Conservation (phyloP, 192 early-diverging fungal genomes). For the Backusella australiensis region DNA sequence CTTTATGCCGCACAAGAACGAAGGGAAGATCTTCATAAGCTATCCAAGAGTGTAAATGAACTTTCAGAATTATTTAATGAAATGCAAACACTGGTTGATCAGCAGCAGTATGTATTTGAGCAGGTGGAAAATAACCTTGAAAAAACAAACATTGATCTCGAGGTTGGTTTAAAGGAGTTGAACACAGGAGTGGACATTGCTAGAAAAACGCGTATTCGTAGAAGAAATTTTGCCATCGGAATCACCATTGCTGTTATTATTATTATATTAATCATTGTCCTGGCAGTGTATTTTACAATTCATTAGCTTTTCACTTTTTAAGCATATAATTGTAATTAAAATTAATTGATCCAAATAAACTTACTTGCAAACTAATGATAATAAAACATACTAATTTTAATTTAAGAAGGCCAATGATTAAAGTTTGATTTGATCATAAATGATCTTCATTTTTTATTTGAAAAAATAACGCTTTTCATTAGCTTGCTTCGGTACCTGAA, state of each 20-base stretch:
- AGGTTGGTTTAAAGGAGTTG: constrained; percentile 58
- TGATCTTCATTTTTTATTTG: neutral
- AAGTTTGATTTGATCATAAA: neutral
- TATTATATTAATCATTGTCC: constrained; percentile 43
- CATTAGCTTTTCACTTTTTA: neutral
- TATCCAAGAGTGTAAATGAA: constrained; percentile 54
- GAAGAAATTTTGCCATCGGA: constrained; percentile 52
- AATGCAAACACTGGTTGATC: constrained; percentile 58
- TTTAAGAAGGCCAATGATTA: neutral
- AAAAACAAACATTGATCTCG: constrained; percentile 57
- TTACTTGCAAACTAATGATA: neutral
- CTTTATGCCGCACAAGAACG: constrained; percentile 61
- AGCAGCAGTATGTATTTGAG: constrained; percentile 26
- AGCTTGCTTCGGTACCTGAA: neutral
- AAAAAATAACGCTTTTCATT: neutral
- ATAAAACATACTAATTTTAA: neutral
- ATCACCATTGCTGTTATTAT: constrained; percentile 36
- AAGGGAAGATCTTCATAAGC: constrained; percentile 54
- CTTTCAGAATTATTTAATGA: constrained; percentile 60
- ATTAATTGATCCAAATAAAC: neutral
- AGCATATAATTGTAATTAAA: neutral
- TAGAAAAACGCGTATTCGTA: constrained; percentile 41
- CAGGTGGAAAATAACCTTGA: constrained; percentile 22
- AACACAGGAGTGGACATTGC: constrained; percentile 47
- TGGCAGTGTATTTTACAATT: constrained; percentile 6